Percentiles rank a stretch among this genome's conserved stretches.
phyloP scores from a whole-genome alignment of 257 asterid species.

The Solanum chiquidenum region DNA sequence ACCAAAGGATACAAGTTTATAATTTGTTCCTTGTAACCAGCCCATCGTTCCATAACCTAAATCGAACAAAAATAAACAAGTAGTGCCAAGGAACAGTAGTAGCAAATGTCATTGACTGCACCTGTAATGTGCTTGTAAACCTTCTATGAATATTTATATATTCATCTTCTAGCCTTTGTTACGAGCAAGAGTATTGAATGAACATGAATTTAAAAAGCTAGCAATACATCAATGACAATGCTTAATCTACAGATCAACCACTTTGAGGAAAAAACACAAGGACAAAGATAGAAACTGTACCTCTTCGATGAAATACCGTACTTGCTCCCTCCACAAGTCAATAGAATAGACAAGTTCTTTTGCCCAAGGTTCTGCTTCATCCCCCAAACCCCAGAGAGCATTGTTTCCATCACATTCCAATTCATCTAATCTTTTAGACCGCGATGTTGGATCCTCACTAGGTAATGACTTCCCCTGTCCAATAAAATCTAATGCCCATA shows the following conservation, averaged over 20 bases:
- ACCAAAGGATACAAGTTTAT: not conserved
- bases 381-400: slow-evolving; percentile 79
- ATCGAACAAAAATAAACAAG: not conserved
- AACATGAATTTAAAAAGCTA: not conserved
- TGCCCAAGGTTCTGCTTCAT: slow-evolving; percentile 82
- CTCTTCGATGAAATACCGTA: slow-evolving; percentile 68
- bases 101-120: not conserved
- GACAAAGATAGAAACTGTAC: slow-evolving; percentile 20
- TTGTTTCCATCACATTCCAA: slow-evolving; percentile 23
- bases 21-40: not conserved
- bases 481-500: slow-evolving; percentile 73
- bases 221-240: not conserved
- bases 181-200: not conserved
- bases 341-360: slow-evolving; percentile 68
- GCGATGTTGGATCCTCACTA: slow-evolving; percentile 61
- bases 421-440: slow-evolving; percentile 13
- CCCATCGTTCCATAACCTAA: not conserved
- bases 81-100: not conserved
- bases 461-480: slow-evolving; percentile 95
- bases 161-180: not conserved
- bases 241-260: not conserved
- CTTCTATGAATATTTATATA: not conserved
- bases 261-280: not conserved
- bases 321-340: slow-evolving; percentile 91
- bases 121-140: not conserved